phyloP scores from a whole-genome alignment of 2,329 filamentous ascomycete species.

The Ophiosphaerella herpotricha region DNA sequence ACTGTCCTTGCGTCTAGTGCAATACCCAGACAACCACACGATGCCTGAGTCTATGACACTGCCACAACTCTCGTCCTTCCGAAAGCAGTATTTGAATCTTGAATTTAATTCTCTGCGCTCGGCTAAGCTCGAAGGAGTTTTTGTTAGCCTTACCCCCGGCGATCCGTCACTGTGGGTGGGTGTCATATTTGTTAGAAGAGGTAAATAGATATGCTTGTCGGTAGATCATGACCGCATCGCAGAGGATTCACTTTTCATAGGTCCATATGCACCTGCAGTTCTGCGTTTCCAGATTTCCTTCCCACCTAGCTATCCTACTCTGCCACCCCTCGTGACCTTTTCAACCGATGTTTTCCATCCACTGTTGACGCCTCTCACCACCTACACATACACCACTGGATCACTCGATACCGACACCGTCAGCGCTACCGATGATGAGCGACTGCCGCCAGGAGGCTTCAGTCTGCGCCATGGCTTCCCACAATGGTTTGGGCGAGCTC shows the following conservation, averaged over 20 bases:
- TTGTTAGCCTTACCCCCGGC: constrained; percentile 80
- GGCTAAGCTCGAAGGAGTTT: constrained; percentile 83
- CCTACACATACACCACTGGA: constrained; percentile 86
- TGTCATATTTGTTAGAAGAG: constrained; percentile 88
- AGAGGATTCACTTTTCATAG: constrained; percentile 55
- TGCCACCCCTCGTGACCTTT: constrained; percentile 86
- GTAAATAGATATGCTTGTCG: constrained; percentile 53
- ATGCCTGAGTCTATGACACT: constrained; percentile 32
- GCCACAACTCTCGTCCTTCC: constrained; percentile 54
- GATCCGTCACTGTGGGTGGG: constrained; percentile 85
- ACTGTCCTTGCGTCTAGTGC: too few relatives aligned
- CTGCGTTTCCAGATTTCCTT: constrained; percentile 91
- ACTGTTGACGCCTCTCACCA: constrained; percentile 88
- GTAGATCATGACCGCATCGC: constrained; percentile 3
- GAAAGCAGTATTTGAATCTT: constrained; percentile 75
- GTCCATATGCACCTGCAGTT: constrained; percentile 85
- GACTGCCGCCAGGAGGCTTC: constrained; percentile 85
- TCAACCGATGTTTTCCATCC: constrained; percentile 94
- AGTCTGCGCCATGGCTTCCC: constrained; percentile 90
- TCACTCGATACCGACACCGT: constrained; percentile 74
- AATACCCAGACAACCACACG: constrained; percentile 1
- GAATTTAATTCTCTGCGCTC: constrained; percentile 84
- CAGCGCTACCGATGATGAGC: constrained; percentile 80
- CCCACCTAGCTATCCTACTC: constrained; percentile 74
- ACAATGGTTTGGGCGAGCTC: constrained; percentile 71